phyloP scores from a whole-genome alignment of 2,329 filamentous ascomycete species.

The Paraphaeosphaeria sporulosa region DNA sequence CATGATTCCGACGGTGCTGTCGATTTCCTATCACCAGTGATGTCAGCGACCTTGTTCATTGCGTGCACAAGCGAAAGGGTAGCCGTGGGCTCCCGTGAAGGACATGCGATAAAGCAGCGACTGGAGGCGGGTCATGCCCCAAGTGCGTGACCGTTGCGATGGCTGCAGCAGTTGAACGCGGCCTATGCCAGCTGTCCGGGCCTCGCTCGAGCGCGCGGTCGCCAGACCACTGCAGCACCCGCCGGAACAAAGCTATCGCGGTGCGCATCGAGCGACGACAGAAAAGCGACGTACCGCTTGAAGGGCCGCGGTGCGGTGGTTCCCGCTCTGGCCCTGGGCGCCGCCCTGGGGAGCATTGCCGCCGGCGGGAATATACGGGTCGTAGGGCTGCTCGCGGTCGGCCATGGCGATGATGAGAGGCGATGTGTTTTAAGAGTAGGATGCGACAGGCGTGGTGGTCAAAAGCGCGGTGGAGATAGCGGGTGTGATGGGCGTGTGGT shows the following conservation, averaged over 20 bases:
- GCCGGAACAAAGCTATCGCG: not conserved
- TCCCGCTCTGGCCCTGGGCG: constrained; percentile 57
- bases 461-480: constrained; percentile 21
- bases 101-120: not conserved
- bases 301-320: constrained; percentile 74
- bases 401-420: constrained; percentile 56
- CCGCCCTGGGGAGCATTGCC: constrained; percentile 58
- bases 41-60: constrained; percentile 21
- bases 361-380: constrained; percentile 85
- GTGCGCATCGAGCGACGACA: constrained; percentile 4
- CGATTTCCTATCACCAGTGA: constrained; percentile 79
- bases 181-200: constrained; percentile 23
- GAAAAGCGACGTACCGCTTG: constrained; percentile 71
- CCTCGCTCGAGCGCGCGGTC: constrained; percentile 14
- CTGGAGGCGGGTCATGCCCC: not conserved
- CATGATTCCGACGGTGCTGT: constrained; percentile 95
- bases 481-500: constrained; percentile 32
- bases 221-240: constrained; percentile 9
- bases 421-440: constrained; percentile 16
- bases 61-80: not conserved
- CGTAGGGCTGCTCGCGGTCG: constrained; percentile 73
- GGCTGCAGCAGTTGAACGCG: constrained; percentile 15
- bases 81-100: not conserved
- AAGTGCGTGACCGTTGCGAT: not conserved
- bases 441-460: constrained; percentile 26